Evolutionary conservation across 2,329 filamentous ascomycete genomes (phyloP), one percentile per base, ranked within the genome.

Genomic region (Microcyclosporella mali): DNA sequence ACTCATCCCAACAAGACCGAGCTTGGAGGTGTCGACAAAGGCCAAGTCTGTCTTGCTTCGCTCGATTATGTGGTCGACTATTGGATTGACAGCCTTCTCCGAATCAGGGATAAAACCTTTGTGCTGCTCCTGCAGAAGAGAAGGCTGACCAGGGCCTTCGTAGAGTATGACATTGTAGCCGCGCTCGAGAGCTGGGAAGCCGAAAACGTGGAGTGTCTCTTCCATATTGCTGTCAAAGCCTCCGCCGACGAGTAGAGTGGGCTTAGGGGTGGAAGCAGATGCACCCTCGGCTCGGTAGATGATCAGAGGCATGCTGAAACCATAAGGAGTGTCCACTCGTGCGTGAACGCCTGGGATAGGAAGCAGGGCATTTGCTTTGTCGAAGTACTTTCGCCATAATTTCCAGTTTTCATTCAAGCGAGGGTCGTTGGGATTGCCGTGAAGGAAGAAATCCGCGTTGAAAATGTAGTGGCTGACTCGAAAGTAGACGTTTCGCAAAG

Each of bases 391-490:
- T 0, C 53, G 52, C 42, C 68, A 65, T 32, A 61, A 49, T 3
- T 55, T 47, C 66, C 68, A 72, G 1, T 66, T 41, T 0, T 46
- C 52, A 35, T 59, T 55, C 40, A 72, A 67, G 4, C 65, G 62
- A 2, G 68, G 64, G 38, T 73, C 65, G 8, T 43, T 57, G 58
- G 56, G 59, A 52, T 73, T 65, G 1, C 58, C 61, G 34, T 69
- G 66, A 9, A 71, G 56, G 51, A 63, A 74, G 48, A 70, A 68
- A 43, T 68, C 65, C 4, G 71, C 64, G 0, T 53, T 40, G 16
- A 70, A 67, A 51, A 65, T 72, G 54, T 74, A 74, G 1, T 57
- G 62, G 1, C 69, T 52, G 2, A 67, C 64, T 57, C 61, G 17
- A 30, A 35, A 41, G 18, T 41, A 41, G 15, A 41, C 38, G 16